phyloP scores from a whole-genome alignment of 805 yeast species.

The Saccharomycopsis fibuligera region DNA sequence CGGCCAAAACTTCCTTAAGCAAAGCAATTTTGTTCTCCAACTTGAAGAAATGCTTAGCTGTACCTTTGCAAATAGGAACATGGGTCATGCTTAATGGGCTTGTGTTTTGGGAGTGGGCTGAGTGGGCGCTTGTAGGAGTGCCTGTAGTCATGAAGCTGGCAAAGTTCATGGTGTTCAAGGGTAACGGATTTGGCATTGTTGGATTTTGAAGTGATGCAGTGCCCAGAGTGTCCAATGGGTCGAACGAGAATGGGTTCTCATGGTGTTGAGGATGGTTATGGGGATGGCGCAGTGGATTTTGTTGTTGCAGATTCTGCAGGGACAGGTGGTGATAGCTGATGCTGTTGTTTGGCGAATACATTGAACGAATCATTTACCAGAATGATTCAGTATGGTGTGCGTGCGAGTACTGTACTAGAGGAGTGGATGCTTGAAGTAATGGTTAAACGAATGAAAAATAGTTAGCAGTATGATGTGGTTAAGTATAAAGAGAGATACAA shows the following conservation, averaged over 20 bases:
- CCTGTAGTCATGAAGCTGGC: not conserved
- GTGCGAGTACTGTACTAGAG: too few relatives aligned
- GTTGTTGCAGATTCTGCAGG: constrained; percentile 6
- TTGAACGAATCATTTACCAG: not conserved
- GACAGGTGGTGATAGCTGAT: not conserved
- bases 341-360: constrained; percentile 15
- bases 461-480: too few relatives aligned
- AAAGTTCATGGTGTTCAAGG: not conserved
- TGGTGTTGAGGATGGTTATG: not conserved
- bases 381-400: too few relatives aligned
- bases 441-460: too few relatives aligned
- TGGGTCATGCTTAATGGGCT: constrained; percentile 3
- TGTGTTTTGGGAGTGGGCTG: not conserved
- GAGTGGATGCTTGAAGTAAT: too few relatives aligned
- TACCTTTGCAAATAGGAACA: constrained; percentile 20
- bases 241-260: constrained; percentile 6
- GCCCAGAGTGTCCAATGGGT: not conserved
- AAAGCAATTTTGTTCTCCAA: constrained; percentile 21
- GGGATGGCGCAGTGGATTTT: constrained; percentile 1
- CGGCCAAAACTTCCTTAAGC: constrained; percentile 18
- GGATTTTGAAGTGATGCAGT: not conserved
- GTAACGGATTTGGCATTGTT: too few relatives aligned
- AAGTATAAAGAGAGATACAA: too few relatives aligned
- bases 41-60: constrained; percentile 21
- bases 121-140: not conserved